phyloP scores from a whole-genome alignment of 176 grass and related monocot genomes.

The Microstegium vimineum region DNA sequence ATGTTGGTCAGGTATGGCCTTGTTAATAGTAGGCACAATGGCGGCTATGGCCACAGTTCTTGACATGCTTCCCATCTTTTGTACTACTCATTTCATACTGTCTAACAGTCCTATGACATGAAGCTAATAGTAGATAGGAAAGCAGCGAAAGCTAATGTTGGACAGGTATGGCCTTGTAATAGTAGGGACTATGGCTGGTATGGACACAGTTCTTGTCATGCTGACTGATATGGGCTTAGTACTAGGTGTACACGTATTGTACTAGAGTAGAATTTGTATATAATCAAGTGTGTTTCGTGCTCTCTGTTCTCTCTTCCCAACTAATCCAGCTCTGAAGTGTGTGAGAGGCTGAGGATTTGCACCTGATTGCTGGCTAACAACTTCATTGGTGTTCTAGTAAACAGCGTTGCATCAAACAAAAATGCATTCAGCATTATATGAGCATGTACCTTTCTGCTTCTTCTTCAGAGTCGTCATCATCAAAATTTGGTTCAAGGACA shows the following conservation, averaged over 20 bases:
- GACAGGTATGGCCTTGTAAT: no score
- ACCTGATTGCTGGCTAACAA: neutral
- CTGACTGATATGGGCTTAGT: neutral
- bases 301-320: neutral
- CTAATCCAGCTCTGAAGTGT: neutral
- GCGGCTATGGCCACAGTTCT: no score
- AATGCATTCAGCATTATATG: neutral
- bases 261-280: neutral
- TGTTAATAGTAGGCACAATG: no score
- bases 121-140: neutral
- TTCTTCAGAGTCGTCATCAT: conserved; percentile 57
- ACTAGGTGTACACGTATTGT: neutral
- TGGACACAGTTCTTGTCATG: neutral
- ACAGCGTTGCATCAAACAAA: neutral
- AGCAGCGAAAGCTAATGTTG: neutral
- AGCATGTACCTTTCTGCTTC: conserved; percentile 66
- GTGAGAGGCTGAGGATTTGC: neutral
- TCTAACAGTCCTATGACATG: neutral
- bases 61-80: no score
- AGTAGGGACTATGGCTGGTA: no score
- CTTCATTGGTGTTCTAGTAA: neutral
- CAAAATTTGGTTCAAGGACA: conserved; percentile 77
- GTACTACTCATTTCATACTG: no score
- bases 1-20: no score
- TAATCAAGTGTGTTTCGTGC: neutral